These are phyloP conservation scores for Rhizodiscina lignyota DNA, from an alignment of 495 filamentous ascomycete genomes.

Conservation along the genomic window DNA sequence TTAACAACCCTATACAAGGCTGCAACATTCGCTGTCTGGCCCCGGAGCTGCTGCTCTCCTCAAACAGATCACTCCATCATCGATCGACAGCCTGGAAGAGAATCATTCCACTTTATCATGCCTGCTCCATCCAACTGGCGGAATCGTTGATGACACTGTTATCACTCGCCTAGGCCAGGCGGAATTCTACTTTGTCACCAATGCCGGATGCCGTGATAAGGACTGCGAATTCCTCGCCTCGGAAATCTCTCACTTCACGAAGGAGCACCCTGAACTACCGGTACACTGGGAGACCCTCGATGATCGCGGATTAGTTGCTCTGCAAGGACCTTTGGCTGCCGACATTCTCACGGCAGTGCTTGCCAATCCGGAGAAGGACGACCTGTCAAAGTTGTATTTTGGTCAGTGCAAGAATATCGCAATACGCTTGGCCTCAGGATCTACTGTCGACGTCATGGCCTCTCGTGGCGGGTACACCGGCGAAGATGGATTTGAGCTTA, in stretches of 20 bases:
- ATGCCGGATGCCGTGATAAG: constrained; percentile 82
- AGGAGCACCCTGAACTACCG: constrained; percentile 23
- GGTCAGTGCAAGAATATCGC: constrained; percentile 47
- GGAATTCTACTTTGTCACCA: constrained; percentile 82
- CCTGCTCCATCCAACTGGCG: constrained; percentile 70
- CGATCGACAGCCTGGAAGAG: constrained; percentile 34
- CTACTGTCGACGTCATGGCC: constrained; percentile 34
- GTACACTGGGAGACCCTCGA: constrained; percentile 57
- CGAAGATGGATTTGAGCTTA: constrained; percentile 96
- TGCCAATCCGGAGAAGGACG: constrained; percentile 21
- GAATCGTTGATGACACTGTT: constrained; percentile 86
- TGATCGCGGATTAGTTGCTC: constrained; percentile 53
- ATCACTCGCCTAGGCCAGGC: constrained; percentile 46
- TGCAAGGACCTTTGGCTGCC: constrained; percentile 70
- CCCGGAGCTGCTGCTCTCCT: constrained; percentile 64
- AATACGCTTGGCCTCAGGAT: constrained; percentile 28
- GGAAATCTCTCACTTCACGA: constrained; percentile 41
- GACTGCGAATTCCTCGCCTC: constrained; percentile 56
- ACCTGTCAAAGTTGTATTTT: constrained; percentile 62
- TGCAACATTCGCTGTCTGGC: constrained; percentile 57
- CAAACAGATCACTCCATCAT: constrained; percentile 61
- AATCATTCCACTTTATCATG: constrained; percentile 62
- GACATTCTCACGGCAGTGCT: constrained; percentile 35
- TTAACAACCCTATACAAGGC: constrained; percentile 24
- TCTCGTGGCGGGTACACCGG: constrained; percentile 89